Evolutionary conservation across 805 yeast species (phyloP).

Genomic region (Candida nonsorbophila): DNA sequence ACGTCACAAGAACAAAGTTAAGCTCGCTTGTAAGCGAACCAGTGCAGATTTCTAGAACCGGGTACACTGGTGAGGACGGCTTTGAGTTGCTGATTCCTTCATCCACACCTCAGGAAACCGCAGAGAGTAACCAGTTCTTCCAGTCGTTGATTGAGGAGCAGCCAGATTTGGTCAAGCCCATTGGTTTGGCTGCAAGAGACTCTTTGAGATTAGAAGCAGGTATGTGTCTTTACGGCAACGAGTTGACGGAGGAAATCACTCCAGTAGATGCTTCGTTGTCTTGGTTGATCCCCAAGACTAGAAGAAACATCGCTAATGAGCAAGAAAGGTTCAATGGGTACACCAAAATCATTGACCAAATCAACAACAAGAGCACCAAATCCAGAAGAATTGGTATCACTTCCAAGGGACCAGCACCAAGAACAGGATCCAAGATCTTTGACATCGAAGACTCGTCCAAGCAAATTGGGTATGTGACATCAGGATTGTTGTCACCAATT

Average conservation of each 20-base stretch:
- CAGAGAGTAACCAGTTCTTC: constrained; percentile 55
- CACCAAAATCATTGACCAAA: constrained; percentile 60
- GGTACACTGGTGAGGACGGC: constrained; percentile 98
- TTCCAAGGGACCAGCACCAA: constrained; percentile 87
- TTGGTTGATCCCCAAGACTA: constrained; percentile 83
- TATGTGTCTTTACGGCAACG: constrained; percentile 96
- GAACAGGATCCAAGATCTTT: constrained; percentile 68
- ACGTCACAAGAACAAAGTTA: constrained; percentile 38
- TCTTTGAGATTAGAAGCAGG: constrained; percentile 95
- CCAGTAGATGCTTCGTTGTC: constrained; percentile 87
- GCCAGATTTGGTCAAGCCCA: constrained; percentile 64
- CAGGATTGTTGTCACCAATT: constrained; percentile 61
- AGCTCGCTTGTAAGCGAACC: constrained; percentile 37
- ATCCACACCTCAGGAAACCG: constrained; percentile 29
- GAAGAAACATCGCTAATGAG: constrained; percentile 40
- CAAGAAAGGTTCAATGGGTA: constrained; percentile 68
- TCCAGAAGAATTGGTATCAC: constrained; percentile 68
- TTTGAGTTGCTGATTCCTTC: constrained; percentile 82
- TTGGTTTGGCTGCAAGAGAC: constrained; percentile 98
- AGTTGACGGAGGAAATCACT: constrained; percentile 69
- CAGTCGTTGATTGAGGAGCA: constrained; percentile 47
- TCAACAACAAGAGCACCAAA: constrained; percentile 57
- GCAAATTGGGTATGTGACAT: constrained; percentile 48
- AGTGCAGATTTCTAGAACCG: constrained; percentile 86
- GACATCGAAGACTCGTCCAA: constrained; percentile 37